Conservation (phyloP, 805 yeast genomes). For the Candida wancherniae region DNA sequence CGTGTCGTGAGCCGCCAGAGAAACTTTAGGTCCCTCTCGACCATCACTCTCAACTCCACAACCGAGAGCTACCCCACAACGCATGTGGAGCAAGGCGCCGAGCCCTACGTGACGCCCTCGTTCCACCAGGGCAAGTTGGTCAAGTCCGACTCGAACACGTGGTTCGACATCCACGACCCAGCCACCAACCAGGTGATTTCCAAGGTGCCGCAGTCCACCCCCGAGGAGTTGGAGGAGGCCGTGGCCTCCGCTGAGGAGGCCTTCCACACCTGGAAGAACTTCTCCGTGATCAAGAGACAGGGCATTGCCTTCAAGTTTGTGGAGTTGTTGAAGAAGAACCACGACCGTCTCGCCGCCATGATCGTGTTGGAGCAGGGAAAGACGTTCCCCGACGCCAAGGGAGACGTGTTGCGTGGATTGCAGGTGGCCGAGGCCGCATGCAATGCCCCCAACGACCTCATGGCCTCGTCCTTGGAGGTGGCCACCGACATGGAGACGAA, state of each 20-base stretch:
- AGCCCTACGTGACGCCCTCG: constrained; percentile 48
- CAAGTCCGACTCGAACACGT: constrained; percentile 42
- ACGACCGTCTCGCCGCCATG: constrained; percentile 62
- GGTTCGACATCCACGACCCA: constrained; percentile 74
- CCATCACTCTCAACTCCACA: constrained; percentile 26
- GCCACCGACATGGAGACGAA: constrained; percentile 72
- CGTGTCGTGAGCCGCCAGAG: constrained; percentile 5
- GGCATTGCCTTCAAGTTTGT: constrained; percentile 68
- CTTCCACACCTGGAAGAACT: constrained; percentile 53
- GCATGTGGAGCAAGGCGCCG: constrained; percentile 31
- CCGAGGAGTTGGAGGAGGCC: constrained; percentile 59
- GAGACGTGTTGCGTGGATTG: constrained; percentile 68
- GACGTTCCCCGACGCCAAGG: constrained; percentile 69
- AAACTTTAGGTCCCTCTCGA: constrained; percentile 8
- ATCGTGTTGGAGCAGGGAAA: constrained; percentile 56
- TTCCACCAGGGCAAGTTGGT: constrained; percentile 49
- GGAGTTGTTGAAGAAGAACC: constrained; percentile 55
- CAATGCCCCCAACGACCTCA: constrained; percentile 56
- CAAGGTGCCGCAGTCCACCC: constrained; percentile 69
- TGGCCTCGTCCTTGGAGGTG: constrained; percentile 62
- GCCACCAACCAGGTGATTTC: constrained; percentile 65
- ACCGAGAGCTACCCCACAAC: constrained; percentile 35
- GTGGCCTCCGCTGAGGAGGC: constrained; percentile 60
- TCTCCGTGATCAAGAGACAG: constrained; percentile 61
- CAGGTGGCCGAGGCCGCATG: constrained; percentile 79